These are phyloP conservation scores for Globisporangium parvum DNA, from an alignment of 352 stramenopile genomes.

Conservation along the genomic window DNA sequence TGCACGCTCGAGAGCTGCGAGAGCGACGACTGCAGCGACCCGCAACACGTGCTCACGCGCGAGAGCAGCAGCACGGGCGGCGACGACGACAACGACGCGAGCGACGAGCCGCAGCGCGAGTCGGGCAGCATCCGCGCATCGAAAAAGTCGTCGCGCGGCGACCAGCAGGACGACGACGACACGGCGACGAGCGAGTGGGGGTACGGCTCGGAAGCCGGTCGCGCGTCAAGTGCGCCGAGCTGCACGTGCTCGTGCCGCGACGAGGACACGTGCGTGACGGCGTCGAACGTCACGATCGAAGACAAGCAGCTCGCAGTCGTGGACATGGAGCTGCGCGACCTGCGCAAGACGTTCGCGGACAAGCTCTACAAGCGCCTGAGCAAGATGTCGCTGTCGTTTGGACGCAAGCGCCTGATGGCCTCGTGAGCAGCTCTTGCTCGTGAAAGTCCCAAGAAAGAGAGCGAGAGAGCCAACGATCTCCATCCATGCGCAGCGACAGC, in stretches of 20 bases:
- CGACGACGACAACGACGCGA: conserved; percentile 7
- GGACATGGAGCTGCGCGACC: conserved; percentile 54
- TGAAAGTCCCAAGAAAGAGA: too few relatives aligned
- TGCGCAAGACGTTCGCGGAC: conserved; percentile 55
- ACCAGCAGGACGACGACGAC: conserved; percentile 30
- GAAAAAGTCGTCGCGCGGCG: conserved; percentile 27
- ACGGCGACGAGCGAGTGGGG: conserved; percentile 28
- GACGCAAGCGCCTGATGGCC: conserved; percentile 17
- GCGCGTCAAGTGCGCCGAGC: conserved; percentile 35
- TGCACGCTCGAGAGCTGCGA: conserved; percentile 13
- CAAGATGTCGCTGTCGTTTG: conserved; percentile 32
- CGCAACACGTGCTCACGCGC: conserved; percentile 10
- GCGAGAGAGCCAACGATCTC: neutral
- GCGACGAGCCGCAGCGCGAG: conserved; percentile 6
- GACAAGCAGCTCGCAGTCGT: conserved; percentile 62
- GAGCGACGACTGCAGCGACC: conserved; percentile 13
- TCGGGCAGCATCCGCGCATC: conserved; percentile 15
- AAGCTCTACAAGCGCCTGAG: conserved; percentile 49
- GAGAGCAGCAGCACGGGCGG: conserved; percentile 16
- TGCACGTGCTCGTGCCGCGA: conserved; percentile 37
- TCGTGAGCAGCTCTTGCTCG: conserved; percentile 4
- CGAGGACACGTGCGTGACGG: conserved; percentile 32
- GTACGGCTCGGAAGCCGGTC: conserved; percentile 27
- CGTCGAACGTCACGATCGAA: conserved; percentile 48
- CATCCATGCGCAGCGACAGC: neutral